These are phyloP conservation scores for Marasmius fiardii DNA, from an alignment of 1,284 basidiomycete genomes.

Conservation along the genomic window DNA sequence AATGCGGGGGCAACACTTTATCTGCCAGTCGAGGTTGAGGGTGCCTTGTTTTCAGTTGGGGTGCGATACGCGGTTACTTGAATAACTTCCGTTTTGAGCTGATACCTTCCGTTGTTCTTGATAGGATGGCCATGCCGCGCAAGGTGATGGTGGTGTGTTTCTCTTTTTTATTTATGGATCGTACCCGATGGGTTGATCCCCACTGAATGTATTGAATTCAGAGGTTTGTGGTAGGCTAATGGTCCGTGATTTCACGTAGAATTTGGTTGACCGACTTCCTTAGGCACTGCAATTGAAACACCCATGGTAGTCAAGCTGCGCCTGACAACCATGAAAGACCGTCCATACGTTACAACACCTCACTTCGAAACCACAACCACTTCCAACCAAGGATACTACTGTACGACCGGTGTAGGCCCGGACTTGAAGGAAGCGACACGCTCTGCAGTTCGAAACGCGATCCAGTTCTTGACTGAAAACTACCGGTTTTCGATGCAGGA, in stretches of 20 bases:
- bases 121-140: conserved; percentile 63
- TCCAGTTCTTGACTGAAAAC: conserved; percentile 42
- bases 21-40: conserved; percentile 57
- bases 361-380: conserved; percentile 41
- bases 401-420: conserved; percentile 53
- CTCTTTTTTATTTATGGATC: not conserved
- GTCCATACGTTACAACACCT: conserved; percentile 53
- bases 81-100: not conserved
- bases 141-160: conserved; percentile 60
- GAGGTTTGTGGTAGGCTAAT: conserved; percentile 50
- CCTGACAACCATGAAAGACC: conserved; percentile 53
- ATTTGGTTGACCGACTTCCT: not conserved
- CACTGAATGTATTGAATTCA: too few relatives aligned
- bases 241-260: not conserved
- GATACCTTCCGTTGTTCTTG: not conserved
- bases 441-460: conserved; percentile 55
- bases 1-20: conserved; percentile 49
- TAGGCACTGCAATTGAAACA: conserved; percentile 62
- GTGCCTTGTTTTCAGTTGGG: conserved; percentile 58
- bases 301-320: conserved; percentile 54
- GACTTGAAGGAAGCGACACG: conserved; percentile 54
- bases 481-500: conserved; percentile 38
- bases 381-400: conserved; percentile 43
- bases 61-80: conserved; percentile 30
- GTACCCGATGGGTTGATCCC: too few relatives aligned